phyloP scores from a whole-genome alignment of 768 basidiomycete species.

The Xerocomellus dryophilus region DNA sequence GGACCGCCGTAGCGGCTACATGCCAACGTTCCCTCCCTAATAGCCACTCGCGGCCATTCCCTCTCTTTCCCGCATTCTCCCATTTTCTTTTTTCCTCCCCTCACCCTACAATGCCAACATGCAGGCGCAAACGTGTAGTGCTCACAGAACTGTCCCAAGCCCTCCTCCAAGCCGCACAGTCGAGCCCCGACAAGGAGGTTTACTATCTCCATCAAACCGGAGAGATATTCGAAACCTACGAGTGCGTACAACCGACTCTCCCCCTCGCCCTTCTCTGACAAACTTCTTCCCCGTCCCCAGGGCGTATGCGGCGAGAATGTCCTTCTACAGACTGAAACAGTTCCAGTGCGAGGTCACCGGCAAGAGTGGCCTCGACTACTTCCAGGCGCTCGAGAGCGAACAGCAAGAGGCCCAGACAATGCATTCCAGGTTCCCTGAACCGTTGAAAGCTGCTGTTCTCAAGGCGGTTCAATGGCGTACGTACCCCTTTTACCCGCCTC shows the following conservation, averaged over 20 bases:
- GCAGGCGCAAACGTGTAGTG: constrained; percentile 85
- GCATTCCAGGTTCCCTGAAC: constrained; percentile 89
- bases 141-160: constrained; percentile 76
- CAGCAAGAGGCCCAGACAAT: constrained; percentile 83
- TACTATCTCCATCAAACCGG: constrained; percentile 93
- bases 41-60: constrained; percentile 55
- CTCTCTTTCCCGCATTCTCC: constrained; percentile 58
- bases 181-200: constrained; percentile 70
- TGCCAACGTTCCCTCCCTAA: constrained; percentile 51
- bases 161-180: constrained; percentile 62
- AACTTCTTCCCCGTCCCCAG: constrained; percentile 27
- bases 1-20: constrained; percentile 35
- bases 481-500: constrained; percentile 39
- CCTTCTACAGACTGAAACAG: constrained; percentile 90
- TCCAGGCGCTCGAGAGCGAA: constrained; percentile 91
- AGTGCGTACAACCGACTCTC: constrained; percentile 52
- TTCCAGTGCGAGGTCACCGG: constrained; percentile 98
- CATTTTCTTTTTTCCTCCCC: constrained; percentile 43
- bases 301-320: constrained; percentile 87
- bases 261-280: constrained; percentile 26
- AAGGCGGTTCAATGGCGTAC: constrained; percentile 95
- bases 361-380: constrained; percentile 91
- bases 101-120: constrained; percentile 70
- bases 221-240: constrained; percentile 96
- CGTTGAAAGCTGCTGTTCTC: constrained; percentile 88